Evolutionary conservation across 306 rosid genomes (phyloP).

Genomic region (Pyrus betulifolia): DNA sequence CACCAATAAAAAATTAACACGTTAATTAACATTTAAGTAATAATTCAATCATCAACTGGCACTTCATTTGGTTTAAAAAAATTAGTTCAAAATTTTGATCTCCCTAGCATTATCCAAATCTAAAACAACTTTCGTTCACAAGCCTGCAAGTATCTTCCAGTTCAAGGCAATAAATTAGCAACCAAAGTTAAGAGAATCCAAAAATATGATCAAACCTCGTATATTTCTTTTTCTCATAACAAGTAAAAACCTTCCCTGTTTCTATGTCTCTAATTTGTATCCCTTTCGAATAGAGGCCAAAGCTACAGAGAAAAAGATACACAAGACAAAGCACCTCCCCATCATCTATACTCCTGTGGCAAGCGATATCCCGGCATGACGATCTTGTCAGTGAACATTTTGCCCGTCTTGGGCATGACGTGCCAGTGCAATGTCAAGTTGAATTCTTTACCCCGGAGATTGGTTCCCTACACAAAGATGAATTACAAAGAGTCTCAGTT

Average conservation of each 20-base stretch:
- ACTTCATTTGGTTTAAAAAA: too few relatives aligned
- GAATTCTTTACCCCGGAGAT: slow-evolving; percentile 74
- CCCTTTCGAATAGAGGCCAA: slow-evolving; percentile 10
- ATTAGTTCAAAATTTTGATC: too few relatives aligned
- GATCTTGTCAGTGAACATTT: slow-evolving; percentile 71
- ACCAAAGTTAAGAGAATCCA: slow-evolving; percentile 5
- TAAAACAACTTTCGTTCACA: too few relatives aligned
- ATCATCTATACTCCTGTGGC: slow-evolving; percentile 73
- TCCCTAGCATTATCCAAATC: too few relatives aligned
- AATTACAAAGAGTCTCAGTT: not conserved
- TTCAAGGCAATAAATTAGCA: not conserved
- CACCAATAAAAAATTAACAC: too few relatives aligned
- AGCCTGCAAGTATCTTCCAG: not conserved
- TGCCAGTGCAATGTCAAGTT: slow-evolving; percentile 98
- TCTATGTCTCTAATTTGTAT: slow-evolving; percentile 20
- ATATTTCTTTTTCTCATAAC: not conserved
- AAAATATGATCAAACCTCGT: slow-evolving; percentile 8
- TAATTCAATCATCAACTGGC: too few relatives aligned
- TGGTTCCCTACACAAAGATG: slow-evolving; percentile 56
- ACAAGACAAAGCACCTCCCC: slow-evolving; percentile 2
- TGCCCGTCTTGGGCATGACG: slow-evolving; percentile 96
- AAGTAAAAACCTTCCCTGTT: slow-evolving; percentile 2
- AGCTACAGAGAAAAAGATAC: slow-evolving; percentile 37
- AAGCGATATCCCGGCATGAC: slow-evolving; percentile 71
- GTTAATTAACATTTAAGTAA: too few relatives aligned